Evolutionary conservation across 192 early-diverging fungal species (phyloP).

Genomic region (Anaeromyces robustus): DNA sequence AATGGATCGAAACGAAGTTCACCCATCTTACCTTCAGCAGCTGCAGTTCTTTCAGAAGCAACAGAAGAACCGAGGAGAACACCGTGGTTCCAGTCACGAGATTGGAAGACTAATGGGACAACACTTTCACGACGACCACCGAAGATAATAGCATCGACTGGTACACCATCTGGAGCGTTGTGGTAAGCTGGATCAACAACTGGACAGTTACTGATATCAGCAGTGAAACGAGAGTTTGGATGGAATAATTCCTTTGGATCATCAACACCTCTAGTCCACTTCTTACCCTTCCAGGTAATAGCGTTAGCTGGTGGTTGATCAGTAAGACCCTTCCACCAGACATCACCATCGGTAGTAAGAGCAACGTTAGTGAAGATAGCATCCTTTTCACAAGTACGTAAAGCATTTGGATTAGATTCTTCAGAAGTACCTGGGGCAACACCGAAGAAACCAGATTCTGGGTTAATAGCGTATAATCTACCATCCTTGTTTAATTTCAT

Average conservation of each 20-base stretch:
- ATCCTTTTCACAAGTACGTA: slow-evolving; percentile 4
- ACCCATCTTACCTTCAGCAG: slow-evolving; percentile 8
- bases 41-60: slow-evolving; percentile 8
- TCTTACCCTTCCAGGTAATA: slow-evolving; percentile 7
- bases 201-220: slow-evolving; percentile 3
- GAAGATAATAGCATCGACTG: slow-evolving; percentile 6
- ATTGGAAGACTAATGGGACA: slow-evolving; percentile 8
- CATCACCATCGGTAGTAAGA: slow-evolving; percentile 6
- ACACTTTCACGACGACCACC: slow-evolving; percentile 4
- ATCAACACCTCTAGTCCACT: slow-evolving; percentile 3
- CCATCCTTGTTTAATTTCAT: slow-evolving; percentile 5
- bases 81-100: slow-evolving; percentile 8
- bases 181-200: slow-evolving; percentile 8
- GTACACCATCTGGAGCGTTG: slow-evolving; percentile 4
- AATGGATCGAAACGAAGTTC: slow-evolving; percentile 11
- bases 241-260: slow-evolving; percentile 5
- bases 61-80: slow-evolving; percentile 7
- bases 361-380: slow-evolving; percentile 7
- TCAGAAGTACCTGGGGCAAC: slow-evolving; percentile 8
- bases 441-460: slow-evolving; percentile 8
- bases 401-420: slow-evolving; percentile 7
- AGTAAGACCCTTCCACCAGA: slow-evolving; percentile 8
- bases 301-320: slow-evolving; percentile 4
- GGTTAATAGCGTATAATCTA: slow-evolving; percentile 6
- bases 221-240: slow-evolving; percentile 9